Conservation (phyloP, 768 basidiomycete species). For the Floccularia luteovirens region DNA sequence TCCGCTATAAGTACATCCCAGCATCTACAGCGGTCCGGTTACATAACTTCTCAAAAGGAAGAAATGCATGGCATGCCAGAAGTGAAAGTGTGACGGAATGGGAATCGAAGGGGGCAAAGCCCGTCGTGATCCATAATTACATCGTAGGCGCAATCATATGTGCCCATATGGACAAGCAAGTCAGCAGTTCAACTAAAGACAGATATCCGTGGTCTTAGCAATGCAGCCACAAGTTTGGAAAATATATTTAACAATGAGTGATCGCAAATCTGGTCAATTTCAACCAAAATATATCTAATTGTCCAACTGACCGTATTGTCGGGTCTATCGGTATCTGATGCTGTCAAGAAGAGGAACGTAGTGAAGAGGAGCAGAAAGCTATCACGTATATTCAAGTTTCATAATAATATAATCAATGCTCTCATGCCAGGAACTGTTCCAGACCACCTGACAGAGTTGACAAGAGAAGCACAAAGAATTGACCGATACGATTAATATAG, state of each 20-base stretch:
- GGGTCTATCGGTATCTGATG: no score
- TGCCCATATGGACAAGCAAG: neutral
- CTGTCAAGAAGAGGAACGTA: no score
- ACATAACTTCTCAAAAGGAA: neutral
- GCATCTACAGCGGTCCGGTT: neutral
- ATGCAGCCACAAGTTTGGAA: neutral
- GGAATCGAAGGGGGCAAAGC: neutral
- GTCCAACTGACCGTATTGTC: no score
- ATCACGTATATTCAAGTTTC: no score
- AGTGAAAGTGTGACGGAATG: neutral
- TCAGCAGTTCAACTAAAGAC: neutral
- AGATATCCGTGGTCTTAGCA: neutral
- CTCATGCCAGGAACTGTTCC: no score
- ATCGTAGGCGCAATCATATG: neutral
- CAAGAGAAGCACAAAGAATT: no score
- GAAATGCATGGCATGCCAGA: no score
- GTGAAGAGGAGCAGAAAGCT: no score
- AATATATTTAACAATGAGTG: neutral
- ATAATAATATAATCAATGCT: no score
- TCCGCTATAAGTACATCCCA: neutral
- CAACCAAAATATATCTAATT: neutral
- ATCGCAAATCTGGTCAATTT: neutral
- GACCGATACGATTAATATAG: no score
- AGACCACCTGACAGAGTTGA: no score
- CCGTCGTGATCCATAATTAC: neutral